These are phyloP conservation scores for Podaxis sp. DNA, from an alignment of 768 basidiomycete species.

Conservation along the genomic window DNA sequence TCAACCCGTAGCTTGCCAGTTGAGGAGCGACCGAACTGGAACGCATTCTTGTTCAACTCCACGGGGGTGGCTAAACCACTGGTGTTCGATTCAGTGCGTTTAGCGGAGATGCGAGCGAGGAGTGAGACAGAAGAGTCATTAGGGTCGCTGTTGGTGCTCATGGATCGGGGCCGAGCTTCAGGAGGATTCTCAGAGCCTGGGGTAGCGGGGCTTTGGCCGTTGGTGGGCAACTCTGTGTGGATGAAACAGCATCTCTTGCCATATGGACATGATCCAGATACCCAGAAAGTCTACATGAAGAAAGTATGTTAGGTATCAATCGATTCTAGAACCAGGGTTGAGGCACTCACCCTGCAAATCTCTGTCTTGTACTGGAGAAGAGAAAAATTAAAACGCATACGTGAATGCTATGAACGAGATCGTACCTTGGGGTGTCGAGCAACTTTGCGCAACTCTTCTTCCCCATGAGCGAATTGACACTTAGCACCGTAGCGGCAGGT, in stretches of 20 bases:
- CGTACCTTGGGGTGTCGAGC: slow-evolving; percentile 85
- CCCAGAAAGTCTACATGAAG: slow-evolving; percentile 78
- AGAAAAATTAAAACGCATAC: slow-evolving; percentile 20
- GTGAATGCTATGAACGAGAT: slow-evolving; percentile 10
- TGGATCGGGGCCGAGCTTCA: slow-evolving; percentile 63
- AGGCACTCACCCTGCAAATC: slow-evolving; percentile 74
- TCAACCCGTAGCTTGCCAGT: slow-evolving; percentile 74
- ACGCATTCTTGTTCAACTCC: slow-evolving; percentile 46
- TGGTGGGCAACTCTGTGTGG: slow-evolving; percentile 78
- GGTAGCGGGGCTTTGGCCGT: slow-evolving; percentile 41
- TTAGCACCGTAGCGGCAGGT: slow-evolving; percentile 83
- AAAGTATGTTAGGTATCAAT: slow-evolving; percentile 17
- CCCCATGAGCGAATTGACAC: slow-evolving; percentile 93
- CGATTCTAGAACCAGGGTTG: slow-evolving; percentile 6
- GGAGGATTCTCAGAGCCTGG: slow-evolving; percentile 46
- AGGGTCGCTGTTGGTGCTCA: slow-evolving; percentile 78
- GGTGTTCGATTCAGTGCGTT: slow-evolving; percentile 49
- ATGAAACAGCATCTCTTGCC: slow-evolving; percentile 94
- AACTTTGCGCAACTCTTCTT: slow-evolving; percentile 84
- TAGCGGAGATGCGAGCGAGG: slow-evolving; percentile 72
- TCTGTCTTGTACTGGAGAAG: slow-evolving; percentile 82
- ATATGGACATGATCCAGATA: slow-evolving; percentile 90
- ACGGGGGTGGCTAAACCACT: slow-evolving; percentile 49
- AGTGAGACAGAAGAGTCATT: slow-evolving; percentile 72
- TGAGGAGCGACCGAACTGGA: slow-evolving; percentile 60